phyloP scores from a whole-genome alignment of 495 filamentous ascomycete genomes.

The Pyrenula massariospora region DNA sequence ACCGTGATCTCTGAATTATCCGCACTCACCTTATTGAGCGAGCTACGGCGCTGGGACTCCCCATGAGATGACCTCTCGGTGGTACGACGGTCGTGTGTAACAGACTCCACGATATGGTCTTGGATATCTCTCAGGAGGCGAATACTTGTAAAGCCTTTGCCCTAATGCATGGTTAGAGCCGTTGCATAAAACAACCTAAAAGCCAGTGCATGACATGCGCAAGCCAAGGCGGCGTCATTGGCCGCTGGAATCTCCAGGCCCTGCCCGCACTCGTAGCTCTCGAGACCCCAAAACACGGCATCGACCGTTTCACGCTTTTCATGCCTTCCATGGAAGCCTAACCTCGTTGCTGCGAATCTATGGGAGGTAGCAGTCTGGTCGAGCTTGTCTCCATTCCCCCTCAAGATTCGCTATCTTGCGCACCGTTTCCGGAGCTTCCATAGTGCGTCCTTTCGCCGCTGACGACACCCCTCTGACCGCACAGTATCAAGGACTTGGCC shows the following conservation, averaged over 20 bases:
- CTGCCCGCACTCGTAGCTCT: not conserved
- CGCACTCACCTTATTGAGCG: no score
- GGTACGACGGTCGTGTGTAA: no score
- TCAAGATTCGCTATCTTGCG: not conserved
- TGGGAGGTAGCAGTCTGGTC: not conserved
- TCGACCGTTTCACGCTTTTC: not conserved
- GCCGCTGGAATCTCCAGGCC: no score
- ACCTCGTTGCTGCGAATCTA: not conserved
- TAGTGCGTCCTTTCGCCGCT: not conserved
- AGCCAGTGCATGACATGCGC: no score
- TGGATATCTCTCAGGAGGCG: no score
- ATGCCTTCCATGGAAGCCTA: not conserved
- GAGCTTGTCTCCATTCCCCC: not conserved
- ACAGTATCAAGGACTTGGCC: not conserved
- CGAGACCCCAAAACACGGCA: not conserved
- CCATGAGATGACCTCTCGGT: no score
- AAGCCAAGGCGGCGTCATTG: not conserved
- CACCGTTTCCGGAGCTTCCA: not conserved
- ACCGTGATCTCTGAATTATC: no score
- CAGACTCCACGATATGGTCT: no score
- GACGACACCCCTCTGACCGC: not conserved
- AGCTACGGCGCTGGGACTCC: no score
- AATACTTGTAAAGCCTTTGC: no score
- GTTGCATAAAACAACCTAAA: not conserved
- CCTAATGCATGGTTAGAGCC: not conserved